Evolutionary conservation across 2,329 filamentous ascomycete species (phyloP).

Genomic region (Epicoccum nigrum): DNA sequence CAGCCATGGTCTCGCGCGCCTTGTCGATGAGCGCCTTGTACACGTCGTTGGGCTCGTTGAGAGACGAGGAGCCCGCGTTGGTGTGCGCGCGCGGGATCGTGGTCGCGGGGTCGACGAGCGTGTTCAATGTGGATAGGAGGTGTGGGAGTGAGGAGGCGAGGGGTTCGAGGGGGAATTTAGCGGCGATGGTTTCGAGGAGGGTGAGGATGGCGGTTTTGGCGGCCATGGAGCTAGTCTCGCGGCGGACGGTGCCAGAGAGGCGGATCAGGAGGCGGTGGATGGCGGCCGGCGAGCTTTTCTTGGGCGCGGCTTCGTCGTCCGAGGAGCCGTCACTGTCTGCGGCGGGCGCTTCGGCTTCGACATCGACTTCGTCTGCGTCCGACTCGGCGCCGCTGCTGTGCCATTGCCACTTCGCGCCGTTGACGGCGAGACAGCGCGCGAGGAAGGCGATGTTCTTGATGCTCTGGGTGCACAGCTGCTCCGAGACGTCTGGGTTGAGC

Average conservation of each 20-base stretch:
- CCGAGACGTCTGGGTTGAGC: constrained; percentile 68
- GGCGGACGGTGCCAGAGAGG: constrained; percentile 77
- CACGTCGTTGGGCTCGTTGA: constrained; percentile 54
- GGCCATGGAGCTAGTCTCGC: constrained; percentile 66
- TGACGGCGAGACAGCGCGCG: constrained; percentile 67
- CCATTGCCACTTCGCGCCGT: constrained; percentile 56
- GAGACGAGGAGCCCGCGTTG: constrained; percentile 65
- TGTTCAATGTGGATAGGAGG: constrained; percentile 73
- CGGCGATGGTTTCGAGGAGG: constrained; percentile 72
- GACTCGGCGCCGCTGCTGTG: constrained; percentile 52
- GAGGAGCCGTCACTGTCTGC: constrained; percentile 44
- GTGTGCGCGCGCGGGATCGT: constrained; percentile 69
- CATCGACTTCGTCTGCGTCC: constrained; percentile 49
- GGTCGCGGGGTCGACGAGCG: constrained; percentile 81
- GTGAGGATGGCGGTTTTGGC: constrained; percentile 78
- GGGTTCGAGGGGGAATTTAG: constrained; percentile 63
- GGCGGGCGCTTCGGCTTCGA: constrained; percentile 49
- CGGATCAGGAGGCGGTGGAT: constrained; percentile 80
- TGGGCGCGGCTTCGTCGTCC: constrained; percentile 43
- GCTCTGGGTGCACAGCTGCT: constrained; percentile 77
- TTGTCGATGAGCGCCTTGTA: constrained; percentile 75
- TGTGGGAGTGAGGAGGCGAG: constrained; percentile 68
- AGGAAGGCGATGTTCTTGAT: constrained; percentile 85
- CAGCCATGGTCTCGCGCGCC: constrained; percentile 77
- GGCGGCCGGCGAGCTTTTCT: constrained; percentile 50